Conservation (phyloP, 2,329 filamentous ascomycete species). For the Microcyclospora pomicola region DNA sequence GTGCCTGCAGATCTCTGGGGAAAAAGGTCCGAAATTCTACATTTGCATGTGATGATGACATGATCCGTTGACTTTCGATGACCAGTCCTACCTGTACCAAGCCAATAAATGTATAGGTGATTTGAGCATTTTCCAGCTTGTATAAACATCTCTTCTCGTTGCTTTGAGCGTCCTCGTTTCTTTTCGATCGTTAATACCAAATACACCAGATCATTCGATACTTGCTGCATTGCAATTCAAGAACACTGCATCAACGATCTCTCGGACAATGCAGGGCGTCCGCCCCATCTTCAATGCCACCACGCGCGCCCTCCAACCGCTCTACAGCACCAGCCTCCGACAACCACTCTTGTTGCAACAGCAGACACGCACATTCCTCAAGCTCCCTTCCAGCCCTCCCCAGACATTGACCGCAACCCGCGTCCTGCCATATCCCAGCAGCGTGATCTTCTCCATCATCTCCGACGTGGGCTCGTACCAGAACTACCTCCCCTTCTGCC, state of each 20-base stretch:
- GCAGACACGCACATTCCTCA: constrained; percentile 29
- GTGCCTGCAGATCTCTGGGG: constrained; percentile 1
- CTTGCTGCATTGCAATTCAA: too few relatives aligned
- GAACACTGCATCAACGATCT: too few relatives aligned
- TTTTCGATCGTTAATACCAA: too few relatives aligned
- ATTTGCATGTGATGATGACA: constrained; percentile 3
- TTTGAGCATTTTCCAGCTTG: too few relatives aligned
- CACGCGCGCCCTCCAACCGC: constrained; percentile 17
- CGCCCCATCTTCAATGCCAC: constrained; percentile 2
- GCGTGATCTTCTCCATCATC: constrained; percentile 68
- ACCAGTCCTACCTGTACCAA: not conserved
- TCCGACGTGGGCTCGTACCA: constrained; percentile 77
- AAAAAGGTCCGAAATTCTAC: too few relatives aligned
- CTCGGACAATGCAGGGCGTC: constrained; percentile 1
- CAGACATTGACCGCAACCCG: constrained; percentile 62
- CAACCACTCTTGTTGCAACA: constrained; percentile 3
- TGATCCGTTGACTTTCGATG: not conserved
- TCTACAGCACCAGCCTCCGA: constrained; percentile 11
- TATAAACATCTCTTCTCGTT: too few relatives aligned
- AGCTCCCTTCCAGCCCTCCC: constrained; percentile 39
- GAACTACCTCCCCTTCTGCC: constrained; percentile 84
- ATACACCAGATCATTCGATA: too few relatives aligned
- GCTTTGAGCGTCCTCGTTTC: too few relatives aligned
- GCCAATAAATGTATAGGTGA: too few relatives aligned
- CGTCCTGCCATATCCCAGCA: constrained; percentile 59